Base-by-base conservation (phyloP, 805 yeast species). In the Vanderwaltozyma verrucispora region DNA sequence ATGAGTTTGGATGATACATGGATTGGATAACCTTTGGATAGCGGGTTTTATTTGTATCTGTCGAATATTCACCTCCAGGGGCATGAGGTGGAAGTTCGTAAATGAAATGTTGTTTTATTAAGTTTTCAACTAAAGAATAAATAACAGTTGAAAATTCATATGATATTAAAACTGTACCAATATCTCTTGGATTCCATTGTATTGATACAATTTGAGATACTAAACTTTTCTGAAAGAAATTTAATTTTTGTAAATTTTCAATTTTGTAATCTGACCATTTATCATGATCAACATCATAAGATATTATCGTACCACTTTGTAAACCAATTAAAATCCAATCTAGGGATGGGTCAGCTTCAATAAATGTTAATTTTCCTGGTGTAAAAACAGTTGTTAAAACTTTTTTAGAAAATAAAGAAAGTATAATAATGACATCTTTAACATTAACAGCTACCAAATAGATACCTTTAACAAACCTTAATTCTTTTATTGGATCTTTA, bases 1-100 rank as follows among this genome's bases (percentile, higher is more conserved):
- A 69, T 0, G 97, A 96, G 53, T 86, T 86, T 2, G 99, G 98
- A 58, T 89, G 96, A 74, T 84, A 92, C 25, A 74, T 65, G 0
- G 95, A 78, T 35, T 77, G 62, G 1, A 62, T 40, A 0, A 68
- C 48, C 17, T 51, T 55, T 2, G 78, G 77, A n/a, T 42, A 49
- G 35, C 78, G 53, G 0, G 50, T 30, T 2, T 57, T 49, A 16
- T 50, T 47, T 3, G 56, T 43, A 5, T 44, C 27, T 3, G 37
- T 39, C 1, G 53, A 38, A 26, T 65, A 66, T 32, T 75, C 79
- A 13, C 84, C 87, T 6, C 94, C 94, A 13, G 80, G 78, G 0
- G 85, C 79, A 8, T 76, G 80, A 28, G 77, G 69, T 0, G 80
- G 75, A 8, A 85, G 53, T 43, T 69, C 75, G 54, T 83, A 84